Evolutionary conservation across 371 early-diverging fungal species (phyloP).

Genomic region (Mortierella sp.): DNA sequence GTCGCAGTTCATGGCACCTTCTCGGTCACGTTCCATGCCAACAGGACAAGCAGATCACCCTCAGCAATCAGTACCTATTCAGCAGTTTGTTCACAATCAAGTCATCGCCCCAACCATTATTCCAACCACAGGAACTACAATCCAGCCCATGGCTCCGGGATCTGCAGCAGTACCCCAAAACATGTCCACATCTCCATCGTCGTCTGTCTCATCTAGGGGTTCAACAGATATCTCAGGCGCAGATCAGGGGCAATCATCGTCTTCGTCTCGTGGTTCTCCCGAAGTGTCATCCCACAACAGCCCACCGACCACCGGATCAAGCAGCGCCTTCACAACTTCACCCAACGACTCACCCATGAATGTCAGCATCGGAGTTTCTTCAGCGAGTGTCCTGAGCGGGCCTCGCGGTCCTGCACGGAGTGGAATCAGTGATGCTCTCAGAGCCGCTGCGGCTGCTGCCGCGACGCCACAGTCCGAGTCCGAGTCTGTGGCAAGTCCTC

Average conservation of each 20-base stretch:
- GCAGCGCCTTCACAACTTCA: background rate
- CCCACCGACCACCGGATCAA: background rate
- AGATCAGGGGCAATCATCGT: constrained; percentile 13
- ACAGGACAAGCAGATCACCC: background rate
- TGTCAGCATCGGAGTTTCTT: constrained; percentile 1
- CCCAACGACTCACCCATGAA: background rate
- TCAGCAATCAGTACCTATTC: background rate
- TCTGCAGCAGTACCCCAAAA: background rate
- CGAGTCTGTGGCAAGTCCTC: background rate
- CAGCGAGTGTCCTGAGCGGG: background rate
- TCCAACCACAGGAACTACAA: constrained; percentile 43
- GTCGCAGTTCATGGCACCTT: constrained; percentile 1
- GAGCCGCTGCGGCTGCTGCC: constrained; percentile 41
- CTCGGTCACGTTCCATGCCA: background rate
- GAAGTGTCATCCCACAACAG: background rate
- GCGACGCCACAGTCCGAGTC: background rate
- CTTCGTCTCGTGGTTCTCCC: constrained; percentile 25
- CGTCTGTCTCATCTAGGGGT: constrained; percentile 19
- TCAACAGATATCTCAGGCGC: constrained; percentile 8
- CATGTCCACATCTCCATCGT: constrained; percentile 10
- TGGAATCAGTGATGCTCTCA: constrained; percentile 53
- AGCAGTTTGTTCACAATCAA: constrained; percentile 51
- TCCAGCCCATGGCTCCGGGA: background rate
- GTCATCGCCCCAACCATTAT: constrained; percentile 30
- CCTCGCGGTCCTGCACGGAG: constrained; percentile 26